Base-by-base conservation (phyloP, 176 grass and related monocot genomes). In the Puya raimondii region DNA sequence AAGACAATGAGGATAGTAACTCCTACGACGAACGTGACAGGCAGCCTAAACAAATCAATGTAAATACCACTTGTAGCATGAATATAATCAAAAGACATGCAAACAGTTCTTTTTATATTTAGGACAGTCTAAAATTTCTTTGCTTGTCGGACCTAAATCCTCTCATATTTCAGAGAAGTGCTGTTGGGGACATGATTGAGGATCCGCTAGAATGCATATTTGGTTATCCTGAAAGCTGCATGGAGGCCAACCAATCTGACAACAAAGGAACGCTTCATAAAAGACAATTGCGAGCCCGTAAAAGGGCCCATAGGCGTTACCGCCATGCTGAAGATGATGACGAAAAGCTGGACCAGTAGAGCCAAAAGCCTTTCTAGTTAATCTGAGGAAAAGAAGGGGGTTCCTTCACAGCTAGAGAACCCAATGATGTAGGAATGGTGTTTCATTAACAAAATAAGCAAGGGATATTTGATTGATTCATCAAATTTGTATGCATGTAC, bases 161-260 rank as follows among this genome's bases (percentile, higher is more conserved):
- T 64, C 49, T 23, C 29, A 51, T 71, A 26, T 70, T 50, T 53
- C 72, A 81, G 88, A 70, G 21, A 11, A 49, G 17, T 65, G 67
- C 33, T 74, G 70, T 68, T 70, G 88, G 76, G 68, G 74, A 81
- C 52, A 63, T 85, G 27, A 81, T 82, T 79, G 82, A 80, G 20
- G 84, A 97, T 72, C 82, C 93, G 18, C 51, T 92, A 51, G 84
- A 80, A 7, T 87, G 79, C 67, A 57, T 97, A 70, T 80, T 97
- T 16, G 82, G 89, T 77, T 83, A 71, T 49, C 9, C 73, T 20
- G 74, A 78, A 67, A 23, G 48, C 52, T 7, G 61, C 61, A 80
- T 47, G 52, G 93, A 90, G 72, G 76, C 22, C 57, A 81, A 12
- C 58, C 29, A 74, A 47, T 75, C 84, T 6, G 51, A 83, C n/a